Conservation (phyloP, 2,329 filamentous ascomycete species). For the Phaeoacremonium minimum region DNA sequence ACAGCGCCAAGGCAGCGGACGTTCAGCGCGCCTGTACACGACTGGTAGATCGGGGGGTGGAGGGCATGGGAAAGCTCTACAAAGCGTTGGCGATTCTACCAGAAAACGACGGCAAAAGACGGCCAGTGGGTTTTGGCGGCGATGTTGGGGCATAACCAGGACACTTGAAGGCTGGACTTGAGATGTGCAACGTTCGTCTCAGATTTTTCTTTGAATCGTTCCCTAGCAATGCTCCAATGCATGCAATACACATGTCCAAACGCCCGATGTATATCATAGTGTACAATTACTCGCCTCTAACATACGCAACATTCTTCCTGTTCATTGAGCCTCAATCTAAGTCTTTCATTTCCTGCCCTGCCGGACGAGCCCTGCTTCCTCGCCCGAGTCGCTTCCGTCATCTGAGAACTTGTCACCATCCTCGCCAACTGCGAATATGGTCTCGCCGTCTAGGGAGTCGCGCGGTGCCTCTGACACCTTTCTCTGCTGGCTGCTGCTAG, state of each 20-base stretch:
- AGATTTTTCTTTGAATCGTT: slow-evolving; percentile 2
- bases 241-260: slow-evolving; percentile 1
- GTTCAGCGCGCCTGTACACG: slow-evolving; percentile 75
- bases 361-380: slow-evolving; percentile 54
- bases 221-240: too few relatives aligned
- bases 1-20: slow-evolving; percentile 47
- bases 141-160: slow-evolving; percentile 38
- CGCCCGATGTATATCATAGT: too few relatives aligned
- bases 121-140: slow-evolving; percentile 90
- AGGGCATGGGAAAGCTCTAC: slow-evolving; percentile 92
- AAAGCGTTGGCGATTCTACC: slow-evolving; percentile 90
- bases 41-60: slow-evolving; percentile 75
- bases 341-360: slow-evolving; percentile 36
- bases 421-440: slow-evolving; percentile 92
- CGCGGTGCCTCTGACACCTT: slow-evolving; percentile 29
- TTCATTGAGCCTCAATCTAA: too few relatives aligned
- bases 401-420: slow-evolving; percentile 79
- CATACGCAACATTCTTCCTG: too few relatives aligned
- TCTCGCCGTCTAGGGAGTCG: slow-evolving; percentile 74
- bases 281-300: too few relatives aligned
- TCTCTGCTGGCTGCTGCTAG: slow-evolving; percentile 12
- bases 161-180: background rate
- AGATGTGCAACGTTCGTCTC: slow-evolving; percentile 3
- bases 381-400: slow-evolving; percentile 53
- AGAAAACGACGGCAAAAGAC: slow-evolving; percentile 66